phyloP scores from a whole-genome alignment of 352 stramenopile genomes.

The Pythium apleroticum region DNA sequence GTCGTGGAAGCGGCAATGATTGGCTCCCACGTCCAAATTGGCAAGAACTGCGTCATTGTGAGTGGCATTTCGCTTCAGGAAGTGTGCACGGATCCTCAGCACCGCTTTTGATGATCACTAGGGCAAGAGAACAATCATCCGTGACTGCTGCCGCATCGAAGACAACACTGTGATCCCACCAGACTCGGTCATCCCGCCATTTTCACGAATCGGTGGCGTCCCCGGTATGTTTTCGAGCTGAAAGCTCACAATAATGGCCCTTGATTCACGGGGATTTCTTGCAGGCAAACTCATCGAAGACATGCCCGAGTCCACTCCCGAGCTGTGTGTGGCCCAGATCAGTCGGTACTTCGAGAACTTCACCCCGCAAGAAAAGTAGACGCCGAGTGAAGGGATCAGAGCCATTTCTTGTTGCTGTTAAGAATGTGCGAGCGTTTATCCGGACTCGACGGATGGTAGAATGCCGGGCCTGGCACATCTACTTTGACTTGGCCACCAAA shows the following conservation, averaged over 20 bases:
- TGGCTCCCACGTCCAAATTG: constrained; percentile 82
- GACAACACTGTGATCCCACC: constrained; percentile 78
- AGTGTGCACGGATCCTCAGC: too few relatives aligned
- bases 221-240: constrained; percentile 39
- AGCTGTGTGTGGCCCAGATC: constrained; percentile 69
- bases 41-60: constrained; percentile 86
- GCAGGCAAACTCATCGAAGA: constrained; percentile 69
- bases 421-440: constrained; percentile 68
- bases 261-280: background rate
- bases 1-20: constrained; percentile 85
- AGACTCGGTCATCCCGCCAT: constrained; percentile 75
- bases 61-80: background rate
- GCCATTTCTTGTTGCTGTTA: constrained; percentile 82
- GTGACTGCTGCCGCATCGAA: constrained; percentile 83
- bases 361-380: constrained; percentile 35
- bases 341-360: constrained; percentile 88
- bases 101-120: constrained; percentile 16
- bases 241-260: too few relatives aligned
- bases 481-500: constrained; percentile 20
- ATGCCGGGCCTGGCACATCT: constrained; percentile 51
- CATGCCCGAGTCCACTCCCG: constrained; percentile 81
- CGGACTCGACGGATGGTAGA: constrained; percentile 57
- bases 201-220: constrained; percentile 69
- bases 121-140: constrained; percentile 83
- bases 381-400: constrained; percentile 35